Conservation (phyloP, 192 early-diverging fungal species). For the Podila epicladia region DNA sequence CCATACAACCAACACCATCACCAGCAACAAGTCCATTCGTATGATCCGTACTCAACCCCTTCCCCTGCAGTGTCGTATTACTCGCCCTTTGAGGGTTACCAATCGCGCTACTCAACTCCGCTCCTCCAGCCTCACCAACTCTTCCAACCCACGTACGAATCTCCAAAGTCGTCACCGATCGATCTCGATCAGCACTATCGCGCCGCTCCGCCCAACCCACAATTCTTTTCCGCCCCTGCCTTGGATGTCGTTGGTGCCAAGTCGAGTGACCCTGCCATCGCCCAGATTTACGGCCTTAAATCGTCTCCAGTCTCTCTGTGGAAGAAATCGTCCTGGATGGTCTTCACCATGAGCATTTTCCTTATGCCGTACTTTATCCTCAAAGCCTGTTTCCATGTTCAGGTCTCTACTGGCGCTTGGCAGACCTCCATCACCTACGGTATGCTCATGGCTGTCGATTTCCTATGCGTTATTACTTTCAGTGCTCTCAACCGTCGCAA, state of each 20-base stretch:
- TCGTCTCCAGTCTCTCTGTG: constrained; percentile 2
- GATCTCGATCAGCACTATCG: constrained; percentile 1
- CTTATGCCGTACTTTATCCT: background rate
- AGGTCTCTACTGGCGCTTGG: constrained; percentile 2
- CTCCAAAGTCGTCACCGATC: background rate
- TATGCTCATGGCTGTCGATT: constrained; percentile 5
- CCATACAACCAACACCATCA: background rate
- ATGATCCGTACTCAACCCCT: background rate
- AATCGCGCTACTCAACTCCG: background rate
- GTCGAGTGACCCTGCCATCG: background rate
- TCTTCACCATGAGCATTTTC: constrained; percentile 6
- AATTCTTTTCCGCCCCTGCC: constrained; percentile 4
- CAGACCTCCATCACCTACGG: constrained; percentile 3
- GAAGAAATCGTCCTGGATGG: background rate
- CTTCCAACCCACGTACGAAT: background rate
- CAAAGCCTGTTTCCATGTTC: constrained; percentile 4
- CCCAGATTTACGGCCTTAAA: constrained; percentile 1
- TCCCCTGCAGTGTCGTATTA: background rate
- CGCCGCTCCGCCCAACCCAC: background rate
- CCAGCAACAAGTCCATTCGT: background rate
- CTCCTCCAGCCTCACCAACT: background rate
- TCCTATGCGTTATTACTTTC: background rate
- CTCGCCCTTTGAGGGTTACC: background rate
- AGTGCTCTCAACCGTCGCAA: constrained; percentile 1
- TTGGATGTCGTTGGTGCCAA: background rate